Conservation (phyloP, 2,329 filamentous ascomycete genomes). For the Geoglossum cookeanum region DNA sequence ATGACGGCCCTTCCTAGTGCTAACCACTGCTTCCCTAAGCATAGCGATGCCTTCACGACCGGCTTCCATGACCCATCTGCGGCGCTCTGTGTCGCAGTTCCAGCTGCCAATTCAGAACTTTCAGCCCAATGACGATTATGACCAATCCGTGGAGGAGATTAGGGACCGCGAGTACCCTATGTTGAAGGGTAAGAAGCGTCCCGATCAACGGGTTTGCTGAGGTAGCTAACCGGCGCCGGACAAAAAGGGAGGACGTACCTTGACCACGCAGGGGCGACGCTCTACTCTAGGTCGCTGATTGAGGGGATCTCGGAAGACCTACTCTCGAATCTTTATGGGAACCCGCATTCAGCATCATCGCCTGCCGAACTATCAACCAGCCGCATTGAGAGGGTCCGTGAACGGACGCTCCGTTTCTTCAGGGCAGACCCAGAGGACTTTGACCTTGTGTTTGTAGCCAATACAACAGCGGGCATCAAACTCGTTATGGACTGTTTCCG, state of each 20-base stretch:
- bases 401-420: conserved; percentile 56
- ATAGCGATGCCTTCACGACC: neutral
- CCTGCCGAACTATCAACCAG: conserved; percentile 61
- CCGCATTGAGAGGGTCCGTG: conserved; percentile 55
- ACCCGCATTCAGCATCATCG: conserved; percentile 72
- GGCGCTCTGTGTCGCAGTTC: neutral
- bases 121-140: neutral
- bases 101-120: conserved; percentile 1
- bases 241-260: conserved; percentile 54
- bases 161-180: neutral
- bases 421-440: conserved; percentile 64
- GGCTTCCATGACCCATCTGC: neutral
- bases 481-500: conserved; percentile 63
- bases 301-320: conserved; percentile 61
- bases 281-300: conserved; percentile 63
- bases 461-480: conserved; percentile 82
- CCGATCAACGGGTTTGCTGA: neutral
- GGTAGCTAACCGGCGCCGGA: neutral
- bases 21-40: neutral
- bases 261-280: conserved; percentile 80
- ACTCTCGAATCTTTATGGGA: conserved; percentile 63
- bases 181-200: neutral
- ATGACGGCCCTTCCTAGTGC: neutral
- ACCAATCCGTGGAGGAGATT: neutral
- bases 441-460: conserved; percentile 78